These are phyloP conservation scores for Tulasnella sp. DNA, from an alignment of 768 basidiomycete species.

Conservation along the genomic window DNA sequence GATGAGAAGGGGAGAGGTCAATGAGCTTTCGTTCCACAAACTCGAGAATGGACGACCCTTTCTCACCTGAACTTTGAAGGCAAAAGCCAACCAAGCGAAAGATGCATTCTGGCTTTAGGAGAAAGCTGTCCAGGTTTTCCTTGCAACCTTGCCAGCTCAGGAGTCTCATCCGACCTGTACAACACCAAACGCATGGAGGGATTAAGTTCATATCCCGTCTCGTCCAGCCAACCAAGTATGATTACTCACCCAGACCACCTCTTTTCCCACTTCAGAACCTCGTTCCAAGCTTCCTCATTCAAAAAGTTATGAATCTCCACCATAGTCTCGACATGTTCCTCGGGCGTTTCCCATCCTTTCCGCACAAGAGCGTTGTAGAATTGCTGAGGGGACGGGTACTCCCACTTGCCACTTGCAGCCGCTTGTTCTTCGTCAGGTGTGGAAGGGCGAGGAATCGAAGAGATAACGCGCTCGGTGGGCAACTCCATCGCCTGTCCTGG, in stretches of 20 bases:
- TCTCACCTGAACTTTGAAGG: constrained; percentile 87
- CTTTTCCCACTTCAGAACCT: constrained; percentile 90
- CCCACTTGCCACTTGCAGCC: constrained; percentile 56
- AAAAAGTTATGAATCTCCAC: constrained; percentile 97
- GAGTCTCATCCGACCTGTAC: constrained; percentile 15
- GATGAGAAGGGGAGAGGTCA: constrained; percentile 13
- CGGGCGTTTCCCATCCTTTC: constrained; percentile 96
- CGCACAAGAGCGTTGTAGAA: constrained; percentile 95
- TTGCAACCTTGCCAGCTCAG: constrained; percentile 70
- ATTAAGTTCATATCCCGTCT: not conserved
- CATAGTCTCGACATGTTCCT: constrained; percentile 93
- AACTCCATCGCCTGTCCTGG: constrained; percentile 51
- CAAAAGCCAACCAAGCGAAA: constrained; percentile 81
- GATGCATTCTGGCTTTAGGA: constrained; percentile 83
- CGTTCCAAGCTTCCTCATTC: constrained; percentile 93
- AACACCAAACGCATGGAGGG: not conserved
- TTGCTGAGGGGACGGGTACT: constrained; percentile 95
- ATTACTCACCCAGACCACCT: constrained; percentile 48
- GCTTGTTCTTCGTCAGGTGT: constrained; percentile 23
- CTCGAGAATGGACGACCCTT: constrained; percentile 17
- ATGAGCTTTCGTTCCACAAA: not conserved
- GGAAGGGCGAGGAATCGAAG: constrained; percentile 70
- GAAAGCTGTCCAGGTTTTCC: constrained; percentile 89
- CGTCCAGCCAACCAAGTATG: not conserved
- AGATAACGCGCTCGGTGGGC: constrained; percentile 65